Evolutionary conservation across 1,139 yeast species (phyloP).

Genomic region (Yamadazyma membranifaciens): DNA sequence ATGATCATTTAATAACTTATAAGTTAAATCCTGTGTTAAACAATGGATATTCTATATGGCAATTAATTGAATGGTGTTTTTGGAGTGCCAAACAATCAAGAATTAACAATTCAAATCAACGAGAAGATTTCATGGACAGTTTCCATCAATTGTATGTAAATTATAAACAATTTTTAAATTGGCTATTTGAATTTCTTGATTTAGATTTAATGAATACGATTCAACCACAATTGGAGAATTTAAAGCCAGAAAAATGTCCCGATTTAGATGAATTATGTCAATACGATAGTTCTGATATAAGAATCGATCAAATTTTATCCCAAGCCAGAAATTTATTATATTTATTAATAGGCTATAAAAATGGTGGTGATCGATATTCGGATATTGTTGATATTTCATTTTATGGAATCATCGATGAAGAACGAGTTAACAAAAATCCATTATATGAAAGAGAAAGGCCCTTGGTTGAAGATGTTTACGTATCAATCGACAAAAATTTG

Average conservation of each 20-base stretch:
- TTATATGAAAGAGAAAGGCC: conserved; percentile 7
- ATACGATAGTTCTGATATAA: not conserved
- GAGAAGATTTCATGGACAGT: conserved; percentile 10
- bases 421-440: not conserved
- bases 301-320: not conserved
- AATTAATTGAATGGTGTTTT: conserved; percentile 33
- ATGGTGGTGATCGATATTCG: not conserved
- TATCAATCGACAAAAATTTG: not conserved
- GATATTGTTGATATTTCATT: conserved; percentile 2
- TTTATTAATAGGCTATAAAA: not conserved
- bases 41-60: conserved; percentile 28
- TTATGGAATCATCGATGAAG: not conserved
- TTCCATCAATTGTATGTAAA: conserved; percentile 16
- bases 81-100: conserved; percentile 27
- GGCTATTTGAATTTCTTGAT: conserved; percentile 5
- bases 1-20: conserved; percentile 26
- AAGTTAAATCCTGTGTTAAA: conserved; percentile 22
- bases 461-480: conserved; percentile 2
- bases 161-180: conserved; percentile 1
- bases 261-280: not conserved
- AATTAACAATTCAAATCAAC: not conserved
- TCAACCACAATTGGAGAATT: not conserved
- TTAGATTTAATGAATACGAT: conserved; percentile 4
- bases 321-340: not conserved
- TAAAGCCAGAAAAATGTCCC: not conserved